A percentile compares a stretch with the other conserved stretches of the same genome.
Evolutionary conservation across 805 yeast genomes (phyloP).

Genomic region (Saccharomycopsis sp.): DNA sequence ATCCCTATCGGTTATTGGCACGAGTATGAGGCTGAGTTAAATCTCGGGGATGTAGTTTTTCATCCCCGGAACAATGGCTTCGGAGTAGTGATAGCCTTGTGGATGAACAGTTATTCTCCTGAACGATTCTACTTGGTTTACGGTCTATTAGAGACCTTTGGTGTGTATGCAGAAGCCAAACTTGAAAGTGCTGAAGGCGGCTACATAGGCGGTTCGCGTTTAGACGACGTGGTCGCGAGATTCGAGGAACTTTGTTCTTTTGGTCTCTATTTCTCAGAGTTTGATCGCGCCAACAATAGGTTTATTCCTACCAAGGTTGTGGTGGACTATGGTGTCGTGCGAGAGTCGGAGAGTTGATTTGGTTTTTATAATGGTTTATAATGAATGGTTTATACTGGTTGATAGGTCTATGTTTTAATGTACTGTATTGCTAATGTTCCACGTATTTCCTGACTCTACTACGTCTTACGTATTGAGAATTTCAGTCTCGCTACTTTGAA

Average conservation of each 20-base stretch:
- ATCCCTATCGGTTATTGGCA: no score
- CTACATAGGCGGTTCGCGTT: background rate
- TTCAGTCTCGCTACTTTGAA: no score
- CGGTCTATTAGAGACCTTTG: background rate
- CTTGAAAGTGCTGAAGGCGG: background rate
- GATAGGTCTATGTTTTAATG: no score
- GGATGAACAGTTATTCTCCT: background rate
- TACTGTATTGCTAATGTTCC: no score
- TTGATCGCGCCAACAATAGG: background rate
- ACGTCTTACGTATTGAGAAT: no score
- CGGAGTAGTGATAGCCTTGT: background rate
- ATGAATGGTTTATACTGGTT: no score
- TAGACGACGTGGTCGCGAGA: background rate
- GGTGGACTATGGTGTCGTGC: no score
- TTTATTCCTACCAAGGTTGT: background rate
- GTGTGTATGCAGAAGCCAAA: background rate
- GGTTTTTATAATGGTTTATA: no score
- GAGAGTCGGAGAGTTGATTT: no score
- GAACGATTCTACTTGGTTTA: background rate
- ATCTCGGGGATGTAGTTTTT: background rate
- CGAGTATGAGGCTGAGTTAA: background rate
- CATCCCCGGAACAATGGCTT: background rate
- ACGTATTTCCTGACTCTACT: no score
- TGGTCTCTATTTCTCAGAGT: background rate
- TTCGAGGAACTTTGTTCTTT: background rate